Conservation (phyloP, 2,329 filamentous ascomycete species). For the Monilinia laxa region DNA sequence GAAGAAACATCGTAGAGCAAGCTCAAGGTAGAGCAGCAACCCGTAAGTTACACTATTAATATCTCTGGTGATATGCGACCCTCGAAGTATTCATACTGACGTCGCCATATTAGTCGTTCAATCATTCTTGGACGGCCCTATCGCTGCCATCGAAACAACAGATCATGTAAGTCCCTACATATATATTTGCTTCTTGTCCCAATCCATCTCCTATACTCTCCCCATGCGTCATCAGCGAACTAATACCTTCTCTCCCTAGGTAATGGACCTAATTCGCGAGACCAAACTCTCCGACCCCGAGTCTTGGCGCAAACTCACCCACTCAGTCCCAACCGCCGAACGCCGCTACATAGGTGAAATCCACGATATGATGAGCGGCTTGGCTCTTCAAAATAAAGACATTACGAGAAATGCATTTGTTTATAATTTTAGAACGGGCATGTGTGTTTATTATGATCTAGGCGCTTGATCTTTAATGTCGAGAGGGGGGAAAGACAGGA, state of each 20-base stretch:
- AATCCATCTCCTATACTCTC: background rate
- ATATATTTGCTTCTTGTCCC: background rate
- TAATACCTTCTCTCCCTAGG: constrained; percentile 7
- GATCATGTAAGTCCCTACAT: constrained; percentile 59
- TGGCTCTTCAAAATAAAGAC: constrained; percentile 60
- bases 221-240: background rate
- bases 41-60: constrained; percentile 30
- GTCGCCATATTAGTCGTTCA: constrained; percentile 53
- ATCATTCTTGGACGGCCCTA: constrained; percentile 72
- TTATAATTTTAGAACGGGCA: constrained; percentile 86
- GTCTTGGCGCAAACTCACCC: constrained; percentile 78
- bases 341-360: constrained; percentile 81
- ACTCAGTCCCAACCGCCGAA: constrained; percentile 73
- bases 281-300: constrained; percentile 78
- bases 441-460: constrained; percentile 83
- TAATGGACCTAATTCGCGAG: constrained; percentile 68
- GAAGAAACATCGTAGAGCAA: constrained; percentile 81
- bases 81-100: background rate
- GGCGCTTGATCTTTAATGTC: constrained; percentile 37
- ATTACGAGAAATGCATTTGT: constrained; percentile 75
- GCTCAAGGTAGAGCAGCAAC: constrained; percentile 59
- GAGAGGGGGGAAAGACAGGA: background rate
- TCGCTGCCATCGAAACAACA: constrained; percentile 83
- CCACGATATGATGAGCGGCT: constrained; percentile 67
- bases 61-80: background rate